Conservation (phyloP, 2,329 filamentous ascomycete genomes). For the Claviceps quebecensis region DNA sequence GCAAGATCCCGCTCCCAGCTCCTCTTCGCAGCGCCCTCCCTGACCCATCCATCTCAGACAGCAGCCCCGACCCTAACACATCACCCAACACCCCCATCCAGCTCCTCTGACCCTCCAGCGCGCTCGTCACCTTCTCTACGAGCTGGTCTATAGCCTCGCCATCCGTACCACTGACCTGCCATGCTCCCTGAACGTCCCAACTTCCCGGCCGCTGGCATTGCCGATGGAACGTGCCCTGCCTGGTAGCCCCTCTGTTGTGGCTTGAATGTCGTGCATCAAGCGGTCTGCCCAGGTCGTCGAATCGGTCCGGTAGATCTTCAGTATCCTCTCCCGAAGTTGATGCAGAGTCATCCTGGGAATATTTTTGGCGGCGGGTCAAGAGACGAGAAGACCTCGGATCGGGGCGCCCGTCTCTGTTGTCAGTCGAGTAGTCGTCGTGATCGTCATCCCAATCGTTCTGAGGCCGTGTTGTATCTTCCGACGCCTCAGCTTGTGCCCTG, state of each 20-base stretch:
- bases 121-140: slow-evolving; percentile 14
- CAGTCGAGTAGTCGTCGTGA: slow-evolving; percentile 2
- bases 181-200: slow-evolving; percentile 26
- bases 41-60: slow-evolving; percentile 5
- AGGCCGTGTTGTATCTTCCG: slow-evolving; percentile 8
- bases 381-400: slow-evolving; percentile 22
- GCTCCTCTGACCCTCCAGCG: slow-evolving; percentile 17
- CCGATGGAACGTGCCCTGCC: slow-evolving; percentile 30
- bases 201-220: slow-evolving; percentile 18
- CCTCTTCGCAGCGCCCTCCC: not conserved
- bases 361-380: slow-evolving; percentile 10
- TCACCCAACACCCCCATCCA: slow-evolving; percentile 19
- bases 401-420: slow-evolving; percentile 2
- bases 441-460: slow-evolving; percentile 8
- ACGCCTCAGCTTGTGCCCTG: slow-evolving; percentile 18
- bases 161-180: slow-evolving; percentile 32
- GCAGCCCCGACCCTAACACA: slow-evolving; percentile 14
- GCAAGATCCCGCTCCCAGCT: not conserved
- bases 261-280: slow-evolving; percentile 16
- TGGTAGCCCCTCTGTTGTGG: slow-evolving; percentile 18
- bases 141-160: slow-evolving; percentile 24
- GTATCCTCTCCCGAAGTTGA: slow-evolving; percentile 23
- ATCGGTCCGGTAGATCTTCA: slow-evolving; percentile 32
- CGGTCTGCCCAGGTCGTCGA: slow-evolving; percentile 29
- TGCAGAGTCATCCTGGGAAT: slow-evolving; percentile 4